Evolutionary conservation across 2,329 filamentous ascomycete species (phyloP).

Genomic region (Beauveria varroae): DNA sequence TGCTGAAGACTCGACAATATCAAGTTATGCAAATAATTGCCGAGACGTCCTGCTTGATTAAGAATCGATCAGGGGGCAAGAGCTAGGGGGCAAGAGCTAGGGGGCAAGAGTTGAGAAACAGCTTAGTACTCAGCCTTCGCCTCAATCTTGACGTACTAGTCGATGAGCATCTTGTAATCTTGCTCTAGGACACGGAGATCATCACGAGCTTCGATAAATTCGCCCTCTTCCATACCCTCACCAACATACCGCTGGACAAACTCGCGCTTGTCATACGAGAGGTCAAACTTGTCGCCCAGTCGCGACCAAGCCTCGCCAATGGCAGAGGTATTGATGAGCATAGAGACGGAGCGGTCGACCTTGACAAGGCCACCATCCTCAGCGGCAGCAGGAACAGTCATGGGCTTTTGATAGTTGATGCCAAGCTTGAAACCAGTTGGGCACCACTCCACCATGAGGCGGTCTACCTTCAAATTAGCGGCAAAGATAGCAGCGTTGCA

Average conservation of each 20-base stretch:
- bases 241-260: slow-evolving; percentile 78
- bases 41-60: background rate
- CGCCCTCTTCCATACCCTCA: slow-evolving; percentile 88
- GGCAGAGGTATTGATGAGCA: slow-evolving; percentile 69
- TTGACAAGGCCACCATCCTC: slow-evolving; percentile 52
- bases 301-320: slow-evolving; percentile 68
- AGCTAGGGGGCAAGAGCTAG: background rate
- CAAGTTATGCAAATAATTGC: background rate
- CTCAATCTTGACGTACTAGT: slow-evolving; percentile 59
- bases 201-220: slow-evolving; percentile 82
- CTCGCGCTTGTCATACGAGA: slow-evolving; percentile 72
- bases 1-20: background rate
- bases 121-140: slow-evolving; percentile 72
- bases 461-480: slow-evolving; percentile 62
- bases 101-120: background rate
- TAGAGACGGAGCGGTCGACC: slow-evolving; percentile 57
- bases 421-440: slow-evolving; percentile 70
- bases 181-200: slow-evolving; percentile 79
- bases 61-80: background rate
- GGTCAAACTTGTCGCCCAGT: slow-evolving; percentile 67
- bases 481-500: slow-evolving; percentile 59
- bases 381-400: slow-evolving; percentile 46
- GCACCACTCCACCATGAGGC: slow-evolving; percentile 68
- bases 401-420: slow-evolving; percentile 66
- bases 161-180: slow-evolving; percentile 80